These are phyloP conservation scores for Starmerella sirachaensis DNA, from an alignment of 805 yeast species.

Conservation along the genomic window DNA sequence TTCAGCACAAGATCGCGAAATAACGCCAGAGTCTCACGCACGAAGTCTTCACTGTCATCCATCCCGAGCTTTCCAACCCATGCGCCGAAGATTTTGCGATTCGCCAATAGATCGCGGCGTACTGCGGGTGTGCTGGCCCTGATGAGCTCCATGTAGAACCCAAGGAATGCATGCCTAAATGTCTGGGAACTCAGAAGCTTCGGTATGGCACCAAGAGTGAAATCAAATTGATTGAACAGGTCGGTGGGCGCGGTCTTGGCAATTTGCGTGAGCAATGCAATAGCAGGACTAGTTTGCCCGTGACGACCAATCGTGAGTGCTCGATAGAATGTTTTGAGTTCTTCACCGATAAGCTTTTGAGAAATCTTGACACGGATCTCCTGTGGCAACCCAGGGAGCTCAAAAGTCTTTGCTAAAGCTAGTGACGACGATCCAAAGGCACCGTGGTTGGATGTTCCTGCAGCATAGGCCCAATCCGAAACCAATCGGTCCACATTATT, in stretches of 20 bases:
- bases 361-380: conserved; percentile 29
- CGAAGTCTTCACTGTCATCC: conserved; percentile 41
- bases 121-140: conserved; percentile 39
- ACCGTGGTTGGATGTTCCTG: conserved; percentile 20
- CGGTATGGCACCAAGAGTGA: conserved; percentile 48
- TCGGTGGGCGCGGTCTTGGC: conserved; percentile 37
- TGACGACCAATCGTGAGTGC: conserved; percentile 50
- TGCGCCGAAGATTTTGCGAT: conserved; percentile 44
- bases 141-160: conserved; percentile 48
- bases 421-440: conserved; percentile 17
- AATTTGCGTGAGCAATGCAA: conserved; percentile 45
- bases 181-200: conserved; percentile 43
- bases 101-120: conserved; percentile 53
- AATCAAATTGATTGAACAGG: conserved; percentile 56
- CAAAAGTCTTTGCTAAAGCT: conserved; percentile 15
- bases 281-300: conserved; percentile 46
- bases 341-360: conserved; percentile 41
- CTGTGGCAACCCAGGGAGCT: conserved; percentile 2
- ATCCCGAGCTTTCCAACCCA: conserved; percentile 51
- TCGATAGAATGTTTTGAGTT: conserved; percentile 55
- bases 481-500: conserved; percentile 10
- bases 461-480: conserved; percentile 23
- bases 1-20: conserved; percentile 41
- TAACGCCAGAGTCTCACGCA: conserved; percentile 35
- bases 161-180: conserved; percentile 50